Conservation (phyloP, 108 stramenopile species). For the Cylindrotheca closterium region DNA sequence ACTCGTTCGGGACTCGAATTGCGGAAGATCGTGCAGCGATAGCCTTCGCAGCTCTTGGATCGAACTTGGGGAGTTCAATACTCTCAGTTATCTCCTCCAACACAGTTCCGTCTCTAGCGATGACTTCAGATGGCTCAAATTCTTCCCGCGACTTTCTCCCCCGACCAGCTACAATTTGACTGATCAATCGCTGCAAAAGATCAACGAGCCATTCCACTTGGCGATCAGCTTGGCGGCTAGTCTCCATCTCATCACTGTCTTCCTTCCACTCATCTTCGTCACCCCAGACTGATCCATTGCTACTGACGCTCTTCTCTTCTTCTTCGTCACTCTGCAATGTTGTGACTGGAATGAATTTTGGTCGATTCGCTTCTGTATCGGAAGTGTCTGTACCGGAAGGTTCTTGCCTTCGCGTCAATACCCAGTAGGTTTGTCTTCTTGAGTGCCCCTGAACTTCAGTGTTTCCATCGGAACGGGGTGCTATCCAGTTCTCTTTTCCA, state of each 20-base stretch:
- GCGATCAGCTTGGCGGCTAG: constrained; percentile 8
- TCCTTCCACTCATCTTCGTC: constrained; percentile 22
- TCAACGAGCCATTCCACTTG: constrained; percentile 31
- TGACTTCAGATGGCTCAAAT: neutral
- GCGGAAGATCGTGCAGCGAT: neutral
- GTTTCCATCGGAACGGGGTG: constrained; percentile 1
- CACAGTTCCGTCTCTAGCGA: neutral
- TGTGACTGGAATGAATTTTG: constrained; percentile 14
- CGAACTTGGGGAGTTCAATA: constrained; percentile 29
- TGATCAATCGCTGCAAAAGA: constrained; percentile 9
- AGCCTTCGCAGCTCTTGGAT: constrained; percentile 21
- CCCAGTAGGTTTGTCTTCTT: constrained; percentile 40
- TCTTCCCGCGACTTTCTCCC: neutral
- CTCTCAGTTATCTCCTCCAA: constrained; percentile 25
- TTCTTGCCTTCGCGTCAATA: constrained; percentile 13
- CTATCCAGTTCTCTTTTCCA: constrained; percentile 37
- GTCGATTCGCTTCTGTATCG: neutral
- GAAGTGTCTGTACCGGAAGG: neutral
- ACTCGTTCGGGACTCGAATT: constrained; percentile 11
- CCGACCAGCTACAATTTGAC: constrained; percentile 17
- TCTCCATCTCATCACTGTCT: constrained; percentile 1
- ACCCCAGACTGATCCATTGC: constrained; percentile 21
- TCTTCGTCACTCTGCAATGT: neutral
- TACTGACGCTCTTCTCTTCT: constrained; percentile 12
- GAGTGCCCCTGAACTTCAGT: constrained; percentile 34